A percentile compares a stretch with the other conserved stretches of the same genome.
These are phyloP conservation scores for Monoraphidium neglectum DNA, from an alignment of 139 green algal genomes.

Conservation along the genomic window DNA sequence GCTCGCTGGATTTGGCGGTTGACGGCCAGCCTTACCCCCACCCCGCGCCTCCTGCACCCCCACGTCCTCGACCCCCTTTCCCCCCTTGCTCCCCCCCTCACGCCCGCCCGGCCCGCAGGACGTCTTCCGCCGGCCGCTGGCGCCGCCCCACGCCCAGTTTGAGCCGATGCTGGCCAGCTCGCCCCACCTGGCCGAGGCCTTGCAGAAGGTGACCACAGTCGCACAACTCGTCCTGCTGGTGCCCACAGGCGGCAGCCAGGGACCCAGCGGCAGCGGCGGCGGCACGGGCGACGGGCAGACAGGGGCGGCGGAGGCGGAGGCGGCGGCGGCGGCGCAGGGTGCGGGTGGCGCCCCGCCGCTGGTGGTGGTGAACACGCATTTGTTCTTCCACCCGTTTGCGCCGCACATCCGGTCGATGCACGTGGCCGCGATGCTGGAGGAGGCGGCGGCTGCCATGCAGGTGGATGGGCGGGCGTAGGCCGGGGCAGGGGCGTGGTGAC, in stretches of 20 bases:
- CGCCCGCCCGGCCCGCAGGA: neutral
- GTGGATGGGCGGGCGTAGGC: constrained; percentile 1
- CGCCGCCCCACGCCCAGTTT: constrained; percentile 55
- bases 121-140: constrained; percentile 32
- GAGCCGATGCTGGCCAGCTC: constrained; percentile 66
- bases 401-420: constrained; percentile 91
- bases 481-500: too few relatives aligned
- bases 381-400: constrained; percentile 92
- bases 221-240: constrained; percentile 71
- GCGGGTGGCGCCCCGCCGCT: constrained; percentile 16
- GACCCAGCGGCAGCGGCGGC: neutral
- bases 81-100: neutral
- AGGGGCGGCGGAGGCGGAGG: constrained; percentile 14
- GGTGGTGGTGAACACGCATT: constrained; percentile 86
- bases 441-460: constrained; percentile 44
- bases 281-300: constrained; percentile 2
- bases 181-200: constrained; percentile 56
- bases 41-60: neutral
- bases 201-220: constrained; percentile 82
- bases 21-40: too few relatives aligned
- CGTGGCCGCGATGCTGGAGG: constrained; percentile 69
- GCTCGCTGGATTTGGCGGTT: too few relatives aligned
- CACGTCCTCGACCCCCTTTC: too few relatives aligned
- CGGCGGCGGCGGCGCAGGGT: neutral
- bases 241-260: neutral